Conservation (phyloP, 2,329 filamentous ascomycete genomes). For the Cladosporium sp. region DNA sequence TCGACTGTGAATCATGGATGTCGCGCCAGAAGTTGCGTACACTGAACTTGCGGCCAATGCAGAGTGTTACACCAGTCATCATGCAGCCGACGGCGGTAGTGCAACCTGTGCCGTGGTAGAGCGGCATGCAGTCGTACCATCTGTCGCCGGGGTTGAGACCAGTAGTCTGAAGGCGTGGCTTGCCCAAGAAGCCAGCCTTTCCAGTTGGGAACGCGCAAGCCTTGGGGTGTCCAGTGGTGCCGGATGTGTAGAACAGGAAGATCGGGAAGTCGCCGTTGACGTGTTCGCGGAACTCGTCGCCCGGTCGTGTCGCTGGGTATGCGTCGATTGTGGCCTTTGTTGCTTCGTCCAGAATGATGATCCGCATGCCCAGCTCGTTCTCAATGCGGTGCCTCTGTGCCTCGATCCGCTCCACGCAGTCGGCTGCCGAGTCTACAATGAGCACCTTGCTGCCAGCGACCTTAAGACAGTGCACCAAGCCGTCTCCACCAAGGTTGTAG, state of each 20-base stretch:
- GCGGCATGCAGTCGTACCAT: slow-evolving; percentile 75
- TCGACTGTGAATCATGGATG: slow-evolving; percentile 65
- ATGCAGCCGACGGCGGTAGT: slow-evolving; percentile 60
- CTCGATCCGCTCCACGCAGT: slow-evolving; percentile 58
- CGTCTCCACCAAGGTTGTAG: slow-evolving; percentile 38
- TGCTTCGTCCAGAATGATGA: slow-evolving; percentile 54
- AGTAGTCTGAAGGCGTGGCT: slow-evolving; percentile 39
- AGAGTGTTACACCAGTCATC: slow-evolving; percentile 57
- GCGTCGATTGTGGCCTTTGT: slow-evolving; percentile 51
- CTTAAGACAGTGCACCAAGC: slow-evolving; percentile 39
- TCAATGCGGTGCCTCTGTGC: slow-evolving; percentile 51
- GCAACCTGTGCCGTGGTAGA: slow-evolving; percentile 74
- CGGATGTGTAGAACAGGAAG: slow-evolving; percentile 71
- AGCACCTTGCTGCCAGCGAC: slow-evolving; percentile 43
- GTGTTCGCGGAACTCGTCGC: slow-evolving; percentile 55
- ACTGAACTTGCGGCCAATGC: slow-evolving; percentile 67
- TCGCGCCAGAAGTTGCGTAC: slow-evolving; percentile 71
- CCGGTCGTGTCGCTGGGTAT: slow-evolving; percentile 53
- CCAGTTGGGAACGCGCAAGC: slow-evolving; percentile 62
- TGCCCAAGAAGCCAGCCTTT: slow-evolving; percentile 44
- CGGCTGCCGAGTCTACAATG: slow-evolving; percentile 49
- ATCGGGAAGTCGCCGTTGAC: slow-evolving; percentile 58
- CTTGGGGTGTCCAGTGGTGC: slow-evolving; percentile 75
- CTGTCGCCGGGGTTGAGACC: slow-evolving; percentile 53
- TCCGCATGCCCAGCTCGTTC: slow-evolving; percentile 59